Conservation (phyloP, 1,139 yeast species). For the Pneumocystis sp. region DNA sequence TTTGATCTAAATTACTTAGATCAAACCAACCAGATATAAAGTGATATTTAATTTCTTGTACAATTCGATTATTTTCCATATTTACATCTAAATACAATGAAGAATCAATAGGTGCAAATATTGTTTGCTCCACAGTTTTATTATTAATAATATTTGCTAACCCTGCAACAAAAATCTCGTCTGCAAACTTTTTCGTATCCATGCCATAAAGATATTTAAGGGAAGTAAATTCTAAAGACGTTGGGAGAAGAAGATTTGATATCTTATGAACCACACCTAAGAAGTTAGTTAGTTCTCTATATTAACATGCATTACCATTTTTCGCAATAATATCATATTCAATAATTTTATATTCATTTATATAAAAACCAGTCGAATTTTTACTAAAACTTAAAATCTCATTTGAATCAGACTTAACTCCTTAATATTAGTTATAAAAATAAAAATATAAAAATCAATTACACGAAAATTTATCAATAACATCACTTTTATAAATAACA, state of each 20-base stretch:
- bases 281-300: neutral
- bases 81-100: neutral
- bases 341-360: neutral
- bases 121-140: neutral
- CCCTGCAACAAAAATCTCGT: neutral
- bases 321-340: neutral
- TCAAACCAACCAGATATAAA: neutral
- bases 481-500: neutral
- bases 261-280: neutral
- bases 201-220: neutral
- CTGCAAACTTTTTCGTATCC: neutral
- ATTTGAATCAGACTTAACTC: neutral
- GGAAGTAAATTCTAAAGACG: neutral
- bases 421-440: neutral
- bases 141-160: neutral
- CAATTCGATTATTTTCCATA: neutral
- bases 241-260: neutral
- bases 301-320: neutral
- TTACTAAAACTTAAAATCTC: neutral
- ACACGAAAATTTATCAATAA: neutral
- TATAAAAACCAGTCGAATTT: neutral
- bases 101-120: constrained; percentile 1
- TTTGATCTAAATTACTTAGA: neutral
- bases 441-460: neutral
- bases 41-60: neutral